Evolutionary conservation across 78 protist genomes (phyloP), one percentile per base, ranked within the genome.

Genomic region (Trichosphaerium sp.): DNA sequence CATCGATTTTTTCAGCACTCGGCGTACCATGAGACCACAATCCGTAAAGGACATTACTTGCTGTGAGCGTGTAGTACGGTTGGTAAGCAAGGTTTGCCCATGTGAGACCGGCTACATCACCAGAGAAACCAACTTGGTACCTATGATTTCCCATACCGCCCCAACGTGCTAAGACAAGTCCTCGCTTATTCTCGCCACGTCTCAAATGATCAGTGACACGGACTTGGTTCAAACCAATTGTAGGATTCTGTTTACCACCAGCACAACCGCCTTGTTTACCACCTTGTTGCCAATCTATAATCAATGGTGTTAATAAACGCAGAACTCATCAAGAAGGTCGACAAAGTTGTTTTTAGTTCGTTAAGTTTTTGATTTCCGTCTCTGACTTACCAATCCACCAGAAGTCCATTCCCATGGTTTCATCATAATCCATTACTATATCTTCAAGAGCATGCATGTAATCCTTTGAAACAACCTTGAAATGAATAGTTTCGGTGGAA

Each of bases 321-420:
- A 57, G 25, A 49, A 56, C 28, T 31, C n/a, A n/a, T n/a, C n/a
- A n/a, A n/a, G n/a, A n/a, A n/a, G n/a, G n/a, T n/a, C 58, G 58
- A 31, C 40, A 31, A 8, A 31, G 58, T 54, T 29, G 7, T 11
- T 59, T 4, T 59, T 40, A 8, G 7, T 31, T 18, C 39, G 64
- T 59, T 18, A 4, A 6, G 35, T 11, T n/a, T 39, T 43, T 15
- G 28, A 39, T 49, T 58, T 28, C 10, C 18, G 12, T 40, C 65
- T 77, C 78, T 42, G 68, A 76, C 83, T 76, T 70, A 64, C 70
- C 83, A 40, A 71, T 26, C 75, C 83, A 71, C 82, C 77, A 73
- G 8, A 74, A 38, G 55, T 71, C 85, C 34, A 82, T 26, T 10
- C 84, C 82, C 15, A 0, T 23, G 25, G 23, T 4, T 39, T 29